Base-by-base conservation (phyloP, 257 asterid species). In the Solanum commersonii region DNA sequence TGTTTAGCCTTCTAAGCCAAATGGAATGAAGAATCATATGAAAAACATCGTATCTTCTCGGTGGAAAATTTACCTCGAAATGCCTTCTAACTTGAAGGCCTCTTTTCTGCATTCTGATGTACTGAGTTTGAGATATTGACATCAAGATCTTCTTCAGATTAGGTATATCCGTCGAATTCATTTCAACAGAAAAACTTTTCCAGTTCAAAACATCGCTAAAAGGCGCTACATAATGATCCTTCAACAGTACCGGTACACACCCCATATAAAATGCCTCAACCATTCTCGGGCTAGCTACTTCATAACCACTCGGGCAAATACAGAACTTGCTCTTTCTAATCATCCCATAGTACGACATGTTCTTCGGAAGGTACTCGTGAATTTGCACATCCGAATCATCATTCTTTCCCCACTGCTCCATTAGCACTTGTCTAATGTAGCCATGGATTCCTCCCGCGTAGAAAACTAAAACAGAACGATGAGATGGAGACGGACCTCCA, bases 251-350 rank as follows among this genome's bases (percentile, higher is more conserved):
- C 0, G 95, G 95, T 2, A 92, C 93, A 10, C 96, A 92, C 4
- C 96, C 96, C 91, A 87, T 93, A 78, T 94, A 94, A 3, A 94
- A 88, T 22, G 93, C 95, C 89, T 94, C 95, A 40, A 94, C 95
- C 96, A 94, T 93, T 85, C 96, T 90, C 3, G 96, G 96, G 37
- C 95, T 94, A 11, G 96, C 96, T 0, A 94, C 96, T 88, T 94
- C 96, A 91, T 92, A 93, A 0, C 95, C 96, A 18, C 96, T 94
- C 20, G 94, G 94, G 42, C 94, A 94, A 13, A 94, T 91, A 87
- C 96, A 93, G 77, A 88, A 94, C 90, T 92, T 94, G 87, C 95
- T 94, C 93, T 89, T 93, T 34, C 94, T 71, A 40, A 94, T 34
- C 96, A 94, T 92, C 3, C 85, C 94, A 25, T 93, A 91, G 88